Evolutionary conservation across 1,284 basidiomycete species (phyloP), one percentile per base, ranked within the genome.

Genomic region (Tylopilus orsonianus): DNA sequence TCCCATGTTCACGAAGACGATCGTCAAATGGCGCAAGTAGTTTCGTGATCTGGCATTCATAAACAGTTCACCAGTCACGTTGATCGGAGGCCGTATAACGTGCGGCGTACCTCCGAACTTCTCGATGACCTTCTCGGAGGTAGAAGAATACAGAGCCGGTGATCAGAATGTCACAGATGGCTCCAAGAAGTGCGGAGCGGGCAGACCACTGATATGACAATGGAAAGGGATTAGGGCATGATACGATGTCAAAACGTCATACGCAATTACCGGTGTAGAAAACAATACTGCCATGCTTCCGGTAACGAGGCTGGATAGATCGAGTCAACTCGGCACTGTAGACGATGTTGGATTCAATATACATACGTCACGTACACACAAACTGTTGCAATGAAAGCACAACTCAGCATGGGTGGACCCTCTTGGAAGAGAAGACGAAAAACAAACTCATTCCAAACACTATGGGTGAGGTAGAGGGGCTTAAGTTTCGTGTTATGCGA

Each of bases 141-240:
- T 57, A 55, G n/a, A 55, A 57, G 13, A 58, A 58, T 5, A 58
- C 56, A 12, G 56, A 56, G 1, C 52, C 52, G 0, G 54, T 57
- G n/a, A 55, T 55, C 33, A 55, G 19, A n/a, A 43, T 1, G 16
- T 56, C 54, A 29, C 55, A 43, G 3, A 51, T 38, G 10, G 44
- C 56, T 6, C 43, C 41, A 4, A 55, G 8, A 29, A 58, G n/a
- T 5, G 56, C 56, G 0, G 47, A 52, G 10, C 47, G 41, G n/a
- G 53, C 43, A 5, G 52, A 55, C 54, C 54, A 55, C 54, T 55
- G 14, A 23, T 9, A 7, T n/a, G 10, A 2, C n/a, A 8, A n/a
- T 24, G n/a, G n/a, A 10, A 13, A 35, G 22, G 3, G 14, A 20
- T 43, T 5, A 16, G 9, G 33, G 9, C 4, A 24, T 14, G 16